phyloP scores from a whole-genome alignment of 1,139 yeast genomes.

The Zygosaccharomyces pseudobailii region DNA sequence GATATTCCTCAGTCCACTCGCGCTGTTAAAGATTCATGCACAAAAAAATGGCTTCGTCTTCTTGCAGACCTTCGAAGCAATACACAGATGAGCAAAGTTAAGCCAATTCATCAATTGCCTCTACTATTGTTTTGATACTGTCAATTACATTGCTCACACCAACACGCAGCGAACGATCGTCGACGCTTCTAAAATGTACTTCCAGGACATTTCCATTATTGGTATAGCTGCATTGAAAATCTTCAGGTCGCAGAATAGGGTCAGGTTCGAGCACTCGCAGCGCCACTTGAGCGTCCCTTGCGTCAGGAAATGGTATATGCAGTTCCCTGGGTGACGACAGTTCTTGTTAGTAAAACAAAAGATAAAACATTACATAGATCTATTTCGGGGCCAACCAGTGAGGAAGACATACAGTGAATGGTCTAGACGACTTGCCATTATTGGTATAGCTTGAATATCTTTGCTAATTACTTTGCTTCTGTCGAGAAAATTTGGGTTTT shows the following conservation, averaged over 20 bases:
- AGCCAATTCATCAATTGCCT: constrained; percentile 63
- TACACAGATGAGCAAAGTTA: background rate
- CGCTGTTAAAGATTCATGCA: too few species aligned
- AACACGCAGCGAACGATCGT: constrained; percentile 63
- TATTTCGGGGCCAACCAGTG: background rate
- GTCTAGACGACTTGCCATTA: constrained; percentile 2
- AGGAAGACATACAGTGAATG: constrained; percentile 9
- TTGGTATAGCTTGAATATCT: background rate
- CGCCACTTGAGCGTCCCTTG: constrained; percentile 61
- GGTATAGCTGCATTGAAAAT: constrained; percentile 44
- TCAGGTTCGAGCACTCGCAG: constrained; percentile 61
- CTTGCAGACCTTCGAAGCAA: too few species aligned
- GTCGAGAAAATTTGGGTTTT: too few species aligned
- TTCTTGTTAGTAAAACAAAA: background rate
- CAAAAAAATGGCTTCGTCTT: too few species aligned
- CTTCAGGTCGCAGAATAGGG: constrained; percentile 67
- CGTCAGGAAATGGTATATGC: constrained; percentile 57
- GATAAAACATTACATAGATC: background rate
- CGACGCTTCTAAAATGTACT: constrained; percentile 49
- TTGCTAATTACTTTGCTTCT: background rate
- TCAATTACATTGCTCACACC: constrained; percentile 66
- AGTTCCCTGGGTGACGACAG: constrained; percentile 35
- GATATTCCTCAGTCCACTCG: too few species aligned
- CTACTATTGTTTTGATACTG: constrained; percentile 61
- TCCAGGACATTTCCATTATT: constrained; percentile 34